A percentile compares a stretch with the other conserved stretches of the same genome.
Evolutionary conservation across 176 grass and related monocot genomes (phyloP).

Genomic region (Oryza brachyantha): DNA sequence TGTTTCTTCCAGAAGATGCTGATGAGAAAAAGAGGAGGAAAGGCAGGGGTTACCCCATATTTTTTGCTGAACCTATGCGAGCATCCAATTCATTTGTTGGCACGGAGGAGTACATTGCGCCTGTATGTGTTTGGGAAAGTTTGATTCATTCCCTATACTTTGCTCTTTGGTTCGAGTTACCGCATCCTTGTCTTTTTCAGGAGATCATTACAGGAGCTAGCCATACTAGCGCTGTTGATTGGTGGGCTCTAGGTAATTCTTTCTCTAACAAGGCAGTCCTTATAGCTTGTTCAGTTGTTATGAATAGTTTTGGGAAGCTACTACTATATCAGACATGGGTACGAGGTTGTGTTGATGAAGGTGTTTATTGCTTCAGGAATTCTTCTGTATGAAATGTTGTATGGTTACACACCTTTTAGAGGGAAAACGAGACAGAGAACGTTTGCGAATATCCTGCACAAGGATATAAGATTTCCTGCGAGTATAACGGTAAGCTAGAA

Average conservation of each 20-base stretch:
- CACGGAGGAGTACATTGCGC: conserved; percentile 96
- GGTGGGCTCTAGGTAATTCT: conserved; percentile 84
- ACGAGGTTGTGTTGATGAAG: neutral
- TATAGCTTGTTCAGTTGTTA: neutral
- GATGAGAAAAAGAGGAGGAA: conserved; percentile 54
- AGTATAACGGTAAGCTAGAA: conserved; percentile 45
- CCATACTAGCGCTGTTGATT: conserved; percentile 93
- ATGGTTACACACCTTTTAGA: conserved; percentile 91
- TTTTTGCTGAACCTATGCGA: conserved; percentile 88
- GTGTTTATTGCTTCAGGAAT: conserved; percentile 44
- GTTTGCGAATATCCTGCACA: conserved; percentile 91
- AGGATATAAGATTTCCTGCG: conserved; percentile 82
- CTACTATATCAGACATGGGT: neutral
- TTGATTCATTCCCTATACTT: neutral
- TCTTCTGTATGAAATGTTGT: conserved; percentile 96
- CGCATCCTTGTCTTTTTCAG: conserved; percentile 40
- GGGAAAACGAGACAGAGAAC: conserved; percentile 92
- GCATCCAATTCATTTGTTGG: conserved; percentile 98
- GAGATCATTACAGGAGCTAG: conserved; percentile 88
- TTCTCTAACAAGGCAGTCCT: neutral
- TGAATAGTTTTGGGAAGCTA: neutral
- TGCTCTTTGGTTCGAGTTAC: neutral
- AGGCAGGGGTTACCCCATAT: conserved; percentile 58
- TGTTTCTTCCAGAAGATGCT: conserved; percentile 56
- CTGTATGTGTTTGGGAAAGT: conserved; percentile 44